A percentile compares a stretch with the other conserved stretches of the same genome.
These are phyloP conservation scores for Sphenostylis stenocarpa DNA, from an alignment of 306 rosid genomes.

Conservation along the genomic window DNA sequence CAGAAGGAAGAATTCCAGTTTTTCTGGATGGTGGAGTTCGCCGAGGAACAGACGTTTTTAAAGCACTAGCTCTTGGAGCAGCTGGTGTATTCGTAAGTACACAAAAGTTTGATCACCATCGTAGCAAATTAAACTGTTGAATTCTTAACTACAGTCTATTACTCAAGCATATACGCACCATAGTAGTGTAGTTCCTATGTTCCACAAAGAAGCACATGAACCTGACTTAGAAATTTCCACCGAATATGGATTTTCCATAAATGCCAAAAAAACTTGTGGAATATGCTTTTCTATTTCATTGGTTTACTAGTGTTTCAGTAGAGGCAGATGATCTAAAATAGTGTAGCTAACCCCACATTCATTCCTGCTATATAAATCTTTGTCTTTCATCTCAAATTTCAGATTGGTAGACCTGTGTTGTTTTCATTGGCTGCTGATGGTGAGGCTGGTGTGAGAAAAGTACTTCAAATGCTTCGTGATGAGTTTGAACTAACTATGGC, in stretches of 20 bases:
- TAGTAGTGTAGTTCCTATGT: background rate
- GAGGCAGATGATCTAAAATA: background rate
- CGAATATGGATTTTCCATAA: background rate
- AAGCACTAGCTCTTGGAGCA: constrained; percentile 96
- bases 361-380: constrained; percentile 11
- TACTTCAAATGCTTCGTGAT: constrained; percentile 71
- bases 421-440: constrained; percentile 91
- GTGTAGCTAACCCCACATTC: background rate
- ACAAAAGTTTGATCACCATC: constrained; percentile 1
- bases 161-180: constrained; percentile 6
- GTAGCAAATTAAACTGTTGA: background rate
- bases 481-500: constrained; percentile 96
- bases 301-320: background rate
- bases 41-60: constrained; percentile 92
- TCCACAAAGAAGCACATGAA: background rate
- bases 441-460: constrained; percentile 90
- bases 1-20: constrained; percentile 78
- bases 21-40: constrained; percentile 91
- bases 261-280: background rate
- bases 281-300: background rate
- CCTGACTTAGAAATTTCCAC: background rate
- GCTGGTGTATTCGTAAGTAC: constrained; percentile 82
- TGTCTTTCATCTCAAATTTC: constrained; percentile 22
- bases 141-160: background rate
- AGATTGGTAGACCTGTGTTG: constrained; percentile 97